A percentile compares a stretch with the other conserved stretches of the same genome.
Conservation (phyloP, 805 yeast genomes). For the Suhomyces pyralidae region DNA sequence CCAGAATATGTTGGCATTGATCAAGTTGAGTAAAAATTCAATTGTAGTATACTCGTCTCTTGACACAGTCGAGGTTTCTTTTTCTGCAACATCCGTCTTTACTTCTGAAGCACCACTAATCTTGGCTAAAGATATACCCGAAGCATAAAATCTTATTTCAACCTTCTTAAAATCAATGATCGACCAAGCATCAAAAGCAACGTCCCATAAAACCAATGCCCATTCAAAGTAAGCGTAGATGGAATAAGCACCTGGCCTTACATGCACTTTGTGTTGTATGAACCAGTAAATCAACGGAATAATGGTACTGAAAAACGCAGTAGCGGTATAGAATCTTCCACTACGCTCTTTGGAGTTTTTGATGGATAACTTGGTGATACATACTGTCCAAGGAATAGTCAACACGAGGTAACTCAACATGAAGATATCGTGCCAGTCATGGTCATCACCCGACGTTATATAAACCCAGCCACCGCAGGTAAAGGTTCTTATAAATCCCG, state of each 20-base stretch:
- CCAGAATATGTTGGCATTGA: conserved; percentile 83
- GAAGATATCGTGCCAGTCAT: conserved; percentile 91
- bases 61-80: conserved; percentile 3
- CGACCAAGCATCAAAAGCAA: conserved; percentile 81
- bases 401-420: conserved; percentile 88
- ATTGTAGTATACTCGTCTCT: conserved; percentile 31
- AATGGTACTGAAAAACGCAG: conserved; percentile 65
- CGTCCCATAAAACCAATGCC: conserved; percentile 79
- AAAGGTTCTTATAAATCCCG: conserved; percentile 85
- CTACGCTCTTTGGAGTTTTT: conserved; percentile 42
- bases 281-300: conserved; percentile 85
- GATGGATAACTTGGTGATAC: conserved; percentile 54
- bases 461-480: conserved; percentile 99
- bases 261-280: conserved; percentile 88
- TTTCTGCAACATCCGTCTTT: neutral
- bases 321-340: conserved; percentile 52
- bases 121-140: conserved; percentile 17
- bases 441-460: conserved; percentile 95
- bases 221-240: conserved; percentile 93
- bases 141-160: conserved; percentile 43
- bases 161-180: conserved; percentile 64
- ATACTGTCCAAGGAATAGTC: conserved; percentile 87
- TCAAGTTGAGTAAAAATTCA: conserved; percentile 42
- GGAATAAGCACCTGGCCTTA: conserved; percentile 90
- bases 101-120: neutral